These are phyloP conservation scores for Schizonepeta tenuifolia DNA, from an alignment of 257 asterid genomes.

Conservation along the genomic window DNA sequence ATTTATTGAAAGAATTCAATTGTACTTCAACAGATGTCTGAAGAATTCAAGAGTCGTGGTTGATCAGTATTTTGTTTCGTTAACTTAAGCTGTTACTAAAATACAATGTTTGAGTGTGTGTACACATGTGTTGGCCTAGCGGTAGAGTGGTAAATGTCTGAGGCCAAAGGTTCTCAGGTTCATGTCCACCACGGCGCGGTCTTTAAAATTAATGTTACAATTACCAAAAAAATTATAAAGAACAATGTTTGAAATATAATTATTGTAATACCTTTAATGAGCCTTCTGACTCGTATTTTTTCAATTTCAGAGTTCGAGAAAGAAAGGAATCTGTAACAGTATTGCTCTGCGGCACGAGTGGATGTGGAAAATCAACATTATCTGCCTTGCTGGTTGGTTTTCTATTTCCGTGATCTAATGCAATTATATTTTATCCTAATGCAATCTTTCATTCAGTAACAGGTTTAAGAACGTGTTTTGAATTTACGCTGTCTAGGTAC, in stretches of 20 bases:
- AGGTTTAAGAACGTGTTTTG: background rate
- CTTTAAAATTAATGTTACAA: too few species aligned
- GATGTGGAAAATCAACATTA: constrained; percentile 95
- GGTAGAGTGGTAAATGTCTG: too few species aligned
- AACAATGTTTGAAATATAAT: background rate
- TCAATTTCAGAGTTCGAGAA: constrained; percentile 69
- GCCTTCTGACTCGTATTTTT: constrained; percentile 12
- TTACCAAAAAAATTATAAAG: too few species aligned
- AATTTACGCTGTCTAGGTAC: constrained; percentile 6
- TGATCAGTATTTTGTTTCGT: background rate
- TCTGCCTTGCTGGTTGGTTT: constrained; percentile 87
- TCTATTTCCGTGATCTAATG: constrained; percentile 23
- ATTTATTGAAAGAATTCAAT: background rate
- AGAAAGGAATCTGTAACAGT: constrained; percentile 82
- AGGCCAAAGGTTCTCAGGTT: too few species aligned
- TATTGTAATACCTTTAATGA: background rate
- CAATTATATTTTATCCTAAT: background rate
- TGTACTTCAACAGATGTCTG: background rate
- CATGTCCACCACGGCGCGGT: too few species aligned
- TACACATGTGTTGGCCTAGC: too few species aligned
- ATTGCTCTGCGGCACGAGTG: constrained; percentile 90
- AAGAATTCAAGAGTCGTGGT: background rate
- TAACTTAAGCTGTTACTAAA: background rate
- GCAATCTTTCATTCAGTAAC: background rate
- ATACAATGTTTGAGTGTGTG: background rate